Conservation (phyloP, 345 rosid species). For the Limnanthes douglasii region DNA sequence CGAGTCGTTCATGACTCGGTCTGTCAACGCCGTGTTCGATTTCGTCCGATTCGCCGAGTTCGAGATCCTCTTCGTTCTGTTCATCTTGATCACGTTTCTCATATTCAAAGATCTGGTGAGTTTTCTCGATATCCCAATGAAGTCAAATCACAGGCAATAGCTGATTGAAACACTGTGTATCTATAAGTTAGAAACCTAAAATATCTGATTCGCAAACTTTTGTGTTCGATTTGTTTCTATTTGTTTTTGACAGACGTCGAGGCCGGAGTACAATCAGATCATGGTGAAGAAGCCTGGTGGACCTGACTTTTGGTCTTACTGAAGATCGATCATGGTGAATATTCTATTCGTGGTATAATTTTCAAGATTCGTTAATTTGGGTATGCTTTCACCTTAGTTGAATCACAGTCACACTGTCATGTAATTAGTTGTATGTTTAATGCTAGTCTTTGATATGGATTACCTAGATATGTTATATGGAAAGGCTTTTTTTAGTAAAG, state of each 20-base stretch:
- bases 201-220: background rate
- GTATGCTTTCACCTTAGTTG: no score
- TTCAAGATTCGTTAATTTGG: no score
- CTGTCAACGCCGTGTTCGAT: slow-evolving; percentile 19
- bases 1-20: slow-evolving; percentile 25
- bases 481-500: no score
- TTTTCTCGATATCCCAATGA: background rate
- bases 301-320: slow-evolving; percentile 28
- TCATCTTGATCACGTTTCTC: slow-evolving; percentile 41
- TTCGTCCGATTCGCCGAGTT: slow-evolving; percentile 38
- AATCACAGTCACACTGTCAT: no score
- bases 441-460: no score
- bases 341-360: no score
- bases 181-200: background rate
- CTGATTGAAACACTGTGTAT: no score
- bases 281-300: slow-evolving; percentile 62
- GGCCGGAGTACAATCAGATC: slow-evolving; percentile 51
- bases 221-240: background rate
- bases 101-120: slow-evolving; percentile 54
- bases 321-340: no score
- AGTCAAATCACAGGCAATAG: background rate
- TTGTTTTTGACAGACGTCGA: slow-evolving; percentile 25
- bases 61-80: slow-evolving; percentile 49
- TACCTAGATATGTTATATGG: no score
- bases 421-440: no score